Conservation (phyloP, 164 flowering plant genomes). For the Dillenia turbinata region DNA sequence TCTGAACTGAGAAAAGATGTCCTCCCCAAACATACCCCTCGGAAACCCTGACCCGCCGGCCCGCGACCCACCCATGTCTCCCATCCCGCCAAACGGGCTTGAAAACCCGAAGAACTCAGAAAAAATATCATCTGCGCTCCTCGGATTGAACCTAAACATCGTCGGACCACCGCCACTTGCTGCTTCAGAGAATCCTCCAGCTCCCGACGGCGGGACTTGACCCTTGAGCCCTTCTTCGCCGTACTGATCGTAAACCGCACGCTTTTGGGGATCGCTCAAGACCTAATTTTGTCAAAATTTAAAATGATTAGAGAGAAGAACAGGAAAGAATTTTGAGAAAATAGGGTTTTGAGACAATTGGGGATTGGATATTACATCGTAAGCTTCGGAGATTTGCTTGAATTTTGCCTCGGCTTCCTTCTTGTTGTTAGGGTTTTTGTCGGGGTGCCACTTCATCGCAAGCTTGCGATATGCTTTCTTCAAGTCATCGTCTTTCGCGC, state of each 20-base stretch:
- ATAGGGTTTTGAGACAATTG: neutral
- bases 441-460: constrained; percentile 97
- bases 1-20: constrained; percentile 44
- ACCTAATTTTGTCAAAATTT: constrained; percentile 36
- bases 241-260: constrained; percentile 79
- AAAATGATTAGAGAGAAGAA: neutral
- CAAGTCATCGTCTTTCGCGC: constrained; percentile 80
- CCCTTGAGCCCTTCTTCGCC: constrained; percentile 93
- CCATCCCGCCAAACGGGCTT: constrained; percentile 69
- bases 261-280: constrained; percentile 83
- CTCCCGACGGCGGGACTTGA: constrained; percentile 63
- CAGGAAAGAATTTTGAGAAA: neutral
- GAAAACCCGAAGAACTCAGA: constrained; percentile 81
- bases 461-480: constrained; percentile 90
- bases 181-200: constrained; percentile 38
- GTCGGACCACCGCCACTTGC: constrained; percentile 32
- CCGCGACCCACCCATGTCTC: constrained; percentile 48
- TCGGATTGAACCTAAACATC: constrained; percentile 63
- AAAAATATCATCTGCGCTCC: constrained; percentile 83
- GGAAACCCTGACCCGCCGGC: constrained; percentile 39
- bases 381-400: constrained; percentile 94
- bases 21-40: constrained; percentile 56
- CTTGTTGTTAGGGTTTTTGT: constrained; percentile 86
- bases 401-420: constrained; percentile 92
- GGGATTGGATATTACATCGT: constrained; percentile 46